Evolutionary conservation across 2,329 filamentous ascomycete genomes (phyloP).

Genomic region (Aspergillus neotritici): DNA sequence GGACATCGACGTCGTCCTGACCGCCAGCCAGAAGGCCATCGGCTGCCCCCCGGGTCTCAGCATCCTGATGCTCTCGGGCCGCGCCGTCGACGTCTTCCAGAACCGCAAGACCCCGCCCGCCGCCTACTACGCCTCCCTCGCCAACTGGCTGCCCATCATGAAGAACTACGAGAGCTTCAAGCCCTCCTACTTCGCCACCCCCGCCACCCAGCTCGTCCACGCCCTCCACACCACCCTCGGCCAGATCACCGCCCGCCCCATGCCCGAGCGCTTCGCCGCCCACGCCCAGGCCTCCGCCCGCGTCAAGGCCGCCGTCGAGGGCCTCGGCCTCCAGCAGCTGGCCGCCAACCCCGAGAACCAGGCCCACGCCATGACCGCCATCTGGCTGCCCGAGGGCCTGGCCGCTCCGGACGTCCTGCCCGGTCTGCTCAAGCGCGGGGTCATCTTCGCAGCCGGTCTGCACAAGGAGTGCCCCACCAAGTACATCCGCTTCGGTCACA

Average conservation of each 20-base stretch:
- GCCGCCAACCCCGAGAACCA: slow-evolving; percentile 82
- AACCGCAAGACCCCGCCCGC: slow-evolving; percentile 72
- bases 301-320: slow-evolving; percentile 76
- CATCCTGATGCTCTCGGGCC: slow-evolving; percentile 88
- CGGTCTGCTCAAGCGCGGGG: slow-evolving; percentile 75
- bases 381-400: slow-evolving; percentile 83
- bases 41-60: slow-evolving; percentile 90
- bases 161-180: slow-evolving; percentile 98
- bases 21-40: slow-evolving; percentile 94
- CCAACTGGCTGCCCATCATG: slow-evolving; percentile 98
- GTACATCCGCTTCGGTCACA: slow-evolving; percentile 95
- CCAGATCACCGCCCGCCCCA: slow-evolving; percentile 74
- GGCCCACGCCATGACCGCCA: slow-evolving; percentile 95
- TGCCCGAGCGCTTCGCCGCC: slow-evolving; percentile 74
- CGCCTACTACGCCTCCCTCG: slow-evolving; percentile 92
- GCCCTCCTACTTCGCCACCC: slow-evolving; percentile 95
- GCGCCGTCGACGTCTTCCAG: slow-evolving; percentile 76
- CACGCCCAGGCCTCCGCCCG: slow-evolving; percentile 75
- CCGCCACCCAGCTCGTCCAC: slow-evolving; percentile 86
- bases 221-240: slow-evolving; percentile 83
- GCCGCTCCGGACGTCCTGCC: slow-evolving; percentile 78
- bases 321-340: slow-evolving; percentile 80
- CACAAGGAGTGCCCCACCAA: slow-evolving; percentile 92
- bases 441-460: slow-evolving; percentile 90
- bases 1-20: slow-evolving; percentile 87